Evolutionary conservation across 169 alveolate genomes (phyloP), one percentile per base, ranked within the genome.

Genomic region (Plasmodium sp.): DNA sequence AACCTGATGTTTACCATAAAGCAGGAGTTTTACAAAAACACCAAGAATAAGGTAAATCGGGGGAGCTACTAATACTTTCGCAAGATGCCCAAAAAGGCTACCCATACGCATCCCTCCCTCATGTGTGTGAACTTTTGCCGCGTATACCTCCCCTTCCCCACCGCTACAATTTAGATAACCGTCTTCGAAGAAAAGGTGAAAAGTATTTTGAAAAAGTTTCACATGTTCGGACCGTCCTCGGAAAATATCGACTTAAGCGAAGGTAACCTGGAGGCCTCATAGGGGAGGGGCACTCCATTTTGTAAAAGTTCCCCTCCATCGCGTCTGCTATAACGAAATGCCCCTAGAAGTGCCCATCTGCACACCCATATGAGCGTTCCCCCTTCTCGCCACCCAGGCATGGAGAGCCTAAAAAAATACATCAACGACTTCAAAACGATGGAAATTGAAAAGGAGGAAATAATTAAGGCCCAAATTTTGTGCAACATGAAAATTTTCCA

Each of bases 381-480:
- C 77, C 54, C 67, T 3, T 81, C 14, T 31, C 31, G 31, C 16
- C 14, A 27, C 86, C 31, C 84, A 90, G 94, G 94, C 62, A 90
- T 90, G 91, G 91, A 90, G 27, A 90, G 84, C 75, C 39, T 90
- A 62, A 90, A 90, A 67, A 90, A 72, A 90, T 90, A 90, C 54
- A 90, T 90, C n/a, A 90, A 58, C 74, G 90, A 80, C 5, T 90
- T 90, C 83, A 90, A 90, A 80, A 31, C 33, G 5, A 39, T 90
- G 39, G 94, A 90, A 45, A 51, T 90, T 58, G 94, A 90, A 80
- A 90, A 90, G 41, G 94, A 90, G 16, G 94, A 90, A 80, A 90
- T 90, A 80, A 90, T 90, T 41, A 90, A 90, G 80, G 94, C 81
- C 34, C 94, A 90, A 90, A 90, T 90, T 80, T 80, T 90, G 51